Evolutionary conservation across 352 stramenopile genomes (phyloP).

Genomic region (Globisporangium uncinulatum): DNA sequence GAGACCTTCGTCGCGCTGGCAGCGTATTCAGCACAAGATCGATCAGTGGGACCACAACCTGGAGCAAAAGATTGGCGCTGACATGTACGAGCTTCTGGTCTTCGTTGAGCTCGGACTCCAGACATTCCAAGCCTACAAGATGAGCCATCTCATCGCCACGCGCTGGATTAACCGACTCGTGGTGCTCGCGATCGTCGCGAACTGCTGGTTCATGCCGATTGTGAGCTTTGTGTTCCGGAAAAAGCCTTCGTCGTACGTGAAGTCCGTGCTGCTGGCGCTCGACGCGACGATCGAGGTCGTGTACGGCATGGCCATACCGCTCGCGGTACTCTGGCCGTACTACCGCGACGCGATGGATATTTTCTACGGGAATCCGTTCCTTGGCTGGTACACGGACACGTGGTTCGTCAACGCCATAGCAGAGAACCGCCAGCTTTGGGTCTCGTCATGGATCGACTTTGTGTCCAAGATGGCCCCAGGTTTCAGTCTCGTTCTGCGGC

Average conservation of each 20-base stretch:
- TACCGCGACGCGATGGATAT: neutral
- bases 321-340: slow-evolving; percentile 25
- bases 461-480: slow-evolving; percentile 7
- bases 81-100: slow-evolving; percentile 6
- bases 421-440: slow-evolving; percentile 9
- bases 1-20: neutral
- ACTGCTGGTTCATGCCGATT: slow-evolving; percentile 22
- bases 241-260: slow-evolving; percentile 4
- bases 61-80: neutral
- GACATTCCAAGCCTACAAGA: slow-evolving; percentile 5
- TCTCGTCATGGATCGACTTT: slow-evolving; percentile 12
- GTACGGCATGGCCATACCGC: slow-evolving; percentile 16
- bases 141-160: slow-evolving; percentile 5
- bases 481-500: slow-evolving; percentile 1
- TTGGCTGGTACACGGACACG: slow-evolving; percentile 12
- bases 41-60: neutral
- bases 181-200: slow-evolving; percentile 14
- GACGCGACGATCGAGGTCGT: slow-evolving; percentile 14
- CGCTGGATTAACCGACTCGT: slow-evolving; percentile 16
- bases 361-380: slow-evolving; percentile 19
- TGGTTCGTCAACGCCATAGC: slow-evolving; percentile 12
- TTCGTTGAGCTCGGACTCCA: slow-evolving; percentile 11
- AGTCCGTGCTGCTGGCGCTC: slow-evolving; percentile 7
- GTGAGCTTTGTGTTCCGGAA: slow-evolving; percentile 7
- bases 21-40: neutral